Evolutionary conservation across 257 asterid species (phyloP).

Genomic region (Eustoma russellianum): DNA sequence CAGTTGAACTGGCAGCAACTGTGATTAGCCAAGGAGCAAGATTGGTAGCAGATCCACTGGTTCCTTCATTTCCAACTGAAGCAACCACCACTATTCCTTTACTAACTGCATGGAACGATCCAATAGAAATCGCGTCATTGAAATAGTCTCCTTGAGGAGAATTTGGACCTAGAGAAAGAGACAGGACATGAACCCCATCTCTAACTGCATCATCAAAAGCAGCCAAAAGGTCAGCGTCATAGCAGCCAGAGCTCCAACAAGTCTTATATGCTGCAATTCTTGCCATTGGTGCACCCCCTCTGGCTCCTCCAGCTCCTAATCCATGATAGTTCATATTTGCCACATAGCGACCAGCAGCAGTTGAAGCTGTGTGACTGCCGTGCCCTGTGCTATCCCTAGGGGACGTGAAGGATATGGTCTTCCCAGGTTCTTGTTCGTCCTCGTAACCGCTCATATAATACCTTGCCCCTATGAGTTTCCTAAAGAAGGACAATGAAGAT

Average conservation of each 20-base stretch:
- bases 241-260: constrained; percentile 83
- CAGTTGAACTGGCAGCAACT: constrained; percentile 82
- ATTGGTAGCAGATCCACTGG: constrained; percentile 63
- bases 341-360: constrained; percentile 83
- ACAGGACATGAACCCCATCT: constrained; percentile 76
- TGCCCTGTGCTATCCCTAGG: constrained; percentile 84
- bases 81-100: constrained; percentile 77
- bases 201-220: constrained; percentile 90
- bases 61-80: constrained; percentile 77
- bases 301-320: constrained; percentile 77
- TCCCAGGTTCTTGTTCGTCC: constrained; percentile 55
- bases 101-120: constrained; percentile 80
- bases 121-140: constrained; percentile 81
- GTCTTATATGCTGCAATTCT: constrained; percentile 85
- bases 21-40: constrained; percentile 96
- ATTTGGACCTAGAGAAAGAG: constrained; percentile 77
- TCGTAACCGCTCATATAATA: constrained; percentile 77
- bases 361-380: constrained; percentile 92
- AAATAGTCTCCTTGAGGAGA: constrained; percentile 76
- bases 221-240: constrained; percentile 81
- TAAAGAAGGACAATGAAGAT: constrained; percentile 21
- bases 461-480: constrained; percentile 91
- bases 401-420: constrained; percentile 40
- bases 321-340: constrained; percentile 66
- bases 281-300: constrained; percentile 94